Evolutionary conservation across 1,284 basidiomycete species (phyloP).

Genomic region (Chalciporus piperatoides): DNA sequence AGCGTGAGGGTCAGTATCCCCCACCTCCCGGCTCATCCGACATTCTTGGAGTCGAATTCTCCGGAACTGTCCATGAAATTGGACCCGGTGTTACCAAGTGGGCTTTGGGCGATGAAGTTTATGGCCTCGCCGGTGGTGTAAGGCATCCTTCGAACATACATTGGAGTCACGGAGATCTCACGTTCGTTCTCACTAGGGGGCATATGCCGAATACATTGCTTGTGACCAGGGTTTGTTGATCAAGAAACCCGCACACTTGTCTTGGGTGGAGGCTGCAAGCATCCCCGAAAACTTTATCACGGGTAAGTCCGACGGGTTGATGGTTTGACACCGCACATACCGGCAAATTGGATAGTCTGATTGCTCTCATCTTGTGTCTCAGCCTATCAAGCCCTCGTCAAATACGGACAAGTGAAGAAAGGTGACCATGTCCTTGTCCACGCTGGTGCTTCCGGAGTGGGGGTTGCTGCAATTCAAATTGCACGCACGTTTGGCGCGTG

Average conservation of each 20-base stretch:
- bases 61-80: constrained; percentile 64
- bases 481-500: constrained; percentile 74
- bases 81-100: constrained; percentile 55
- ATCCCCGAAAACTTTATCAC: constrained; percentile 88
- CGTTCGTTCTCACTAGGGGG: constrained; percentile 53
- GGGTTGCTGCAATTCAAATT: constrained; percentile 87
- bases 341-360: constrained; percentile 3
- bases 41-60: constrained; percentile 92
- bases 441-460: constrained; percentile 88
- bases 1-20: constrained; percentile 77
- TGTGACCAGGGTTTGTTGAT: constrained; percentile 68
- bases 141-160: constrained; percentile 21
- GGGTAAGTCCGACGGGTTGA: constrained; percentile 42
- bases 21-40: constrained; percentile 72
- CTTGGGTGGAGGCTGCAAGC: constrained; percentile 81
- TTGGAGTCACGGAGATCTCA: constrained; percentile 10
- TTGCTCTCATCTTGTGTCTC: constrained; percentile 10
- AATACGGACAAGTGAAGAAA: constrained; percentile 65
- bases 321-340: constrained; percentile 1
- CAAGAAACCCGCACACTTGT: constrained; percentile 71
- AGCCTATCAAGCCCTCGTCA: constrained; percentile 82
- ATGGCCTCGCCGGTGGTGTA: constrained; percentile 74
- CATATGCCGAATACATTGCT: constrained; percentile 87
- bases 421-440: constrained; percentile 84
- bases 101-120: constrained; percentile 80